phyloP scores from a whole-genome alignment of 805 yeast genomes.

The Naumovozyma castellii region DNA sequence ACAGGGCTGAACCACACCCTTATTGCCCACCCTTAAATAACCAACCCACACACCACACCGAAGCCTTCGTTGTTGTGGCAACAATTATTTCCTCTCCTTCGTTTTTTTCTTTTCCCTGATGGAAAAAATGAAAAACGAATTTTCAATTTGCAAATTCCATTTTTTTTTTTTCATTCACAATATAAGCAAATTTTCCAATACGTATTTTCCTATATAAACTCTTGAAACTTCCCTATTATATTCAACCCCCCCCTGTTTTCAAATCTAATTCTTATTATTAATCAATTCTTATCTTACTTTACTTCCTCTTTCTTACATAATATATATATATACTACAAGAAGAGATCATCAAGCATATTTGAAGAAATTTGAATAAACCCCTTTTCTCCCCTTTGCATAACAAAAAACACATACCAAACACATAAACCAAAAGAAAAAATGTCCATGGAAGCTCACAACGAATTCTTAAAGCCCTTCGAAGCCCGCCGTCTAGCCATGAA shows the following conservation, averaged over 20 bases:
- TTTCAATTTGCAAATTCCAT: neutral
- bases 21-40: no score
- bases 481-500: slow-evolving; percentile 60
- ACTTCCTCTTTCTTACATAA: neutral
- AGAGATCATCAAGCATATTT: no score
- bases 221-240: neutral
- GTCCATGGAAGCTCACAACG: slow-evolving; percentile 33
- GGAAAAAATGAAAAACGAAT: no score
- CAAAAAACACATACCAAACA: neutral
- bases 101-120: neutral
- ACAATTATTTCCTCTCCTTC: neutral
- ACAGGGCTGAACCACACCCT: no score
- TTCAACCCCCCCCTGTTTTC: neutral
- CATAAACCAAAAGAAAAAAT: neutral
- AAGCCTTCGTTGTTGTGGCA: neutral
- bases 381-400: neutral
- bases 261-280: neutral
- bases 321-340: no score
- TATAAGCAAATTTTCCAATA: neutral
- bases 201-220: neutral
- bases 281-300: neutral
- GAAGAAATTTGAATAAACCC: no score
- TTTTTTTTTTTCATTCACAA: neutral
- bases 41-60: no score
- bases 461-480: slow-evolving; percentile 48